Evolutionary conservation across 1,284 basidiomycete species (phyloP), one percentile per base, ranked within the genome.

Genomic region (Moesziomyces sp.): DNA sequence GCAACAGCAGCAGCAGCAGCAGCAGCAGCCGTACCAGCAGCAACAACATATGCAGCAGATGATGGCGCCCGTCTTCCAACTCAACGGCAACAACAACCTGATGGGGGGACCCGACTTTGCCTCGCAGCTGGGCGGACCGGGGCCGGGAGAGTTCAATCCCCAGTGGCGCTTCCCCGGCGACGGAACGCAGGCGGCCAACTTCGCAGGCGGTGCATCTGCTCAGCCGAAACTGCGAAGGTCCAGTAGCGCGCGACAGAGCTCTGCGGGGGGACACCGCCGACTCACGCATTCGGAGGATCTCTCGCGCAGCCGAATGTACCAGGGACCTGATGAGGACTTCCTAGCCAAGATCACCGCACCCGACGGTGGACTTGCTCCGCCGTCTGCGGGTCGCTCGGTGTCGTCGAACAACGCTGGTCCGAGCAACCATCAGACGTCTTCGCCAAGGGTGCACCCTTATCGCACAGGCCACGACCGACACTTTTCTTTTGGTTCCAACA

Each of bases 281-380:
- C 43, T 61, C 47, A 66, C 74, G 13, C 76, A 71, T 19, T 78
- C 75, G 18, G 79, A 81, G 54, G 79, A 81, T 45, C 45, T 81
- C 10, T 75, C 74, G 5, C 50, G 68, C 28, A 64, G 70, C 16
- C 70, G 77, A 26, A 56, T 69, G 55, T 66, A 58, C 18, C 65
- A 64, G 59, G 71, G 76, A 18, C 52, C 62, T 13, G 57, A 60
- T 21, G 70, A 58, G 24, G 71, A 79, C 42, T 81, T 77, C 53
- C 55, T 79, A 2, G 43, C 58, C 14, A 58, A 73, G 52, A 79
- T 81, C 63, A 81, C 79, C 2, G 74, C 76, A 7, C 74, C 77
- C 16, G 69, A 81, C 38, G 79, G 79, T 11, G 67, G 71, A 11
- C 67, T 81, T 30, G 79, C 77, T 16, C 79, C 79, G 24, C 78